Conservation (phyloP, 2,329 filamentous ascomycete species). For the Alternaria brassicicola region DNA sequence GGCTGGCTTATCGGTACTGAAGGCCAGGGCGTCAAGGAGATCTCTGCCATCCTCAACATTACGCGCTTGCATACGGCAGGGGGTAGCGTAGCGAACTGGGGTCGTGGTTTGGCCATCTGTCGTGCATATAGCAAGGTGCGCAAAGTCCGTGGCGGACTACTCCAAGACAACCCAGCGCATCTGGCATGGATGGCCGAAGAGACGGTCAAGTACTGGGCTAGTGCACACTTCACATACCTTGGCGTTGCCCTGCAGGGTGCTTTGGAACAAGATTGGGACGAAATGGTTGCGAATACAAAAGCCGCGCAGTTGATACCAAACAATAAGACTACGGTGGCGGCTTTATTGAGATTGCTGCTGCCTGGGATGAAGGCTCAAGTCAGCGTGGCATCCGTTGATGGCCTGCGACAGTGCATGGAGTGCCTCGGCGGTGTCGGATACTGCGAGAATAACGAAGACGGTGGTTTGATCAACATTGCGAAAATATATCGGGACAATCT, state of each 20-base stretch:
- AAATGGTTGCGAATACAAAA: constrained; percentile 29
- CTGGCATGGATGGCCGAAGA: constrained; percentile 64
- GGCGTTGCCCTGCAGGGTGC: constrained; percentile 62
- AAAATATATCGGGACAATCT: constrained; percentile 68
- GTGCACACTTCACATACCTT: constrained; percentile 63
- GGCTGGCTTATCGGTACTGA: constrained; percentile 67
- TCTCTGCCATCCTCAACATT: constrained; percentile 71
- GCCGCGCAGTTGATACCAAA: constrained; percentile 29
- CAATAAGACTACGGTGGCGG: constrained; percentile 18
- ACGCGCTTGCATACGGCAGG: constrained; percentile 66
- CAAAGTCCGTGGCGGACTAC: constrained; percentile 55
- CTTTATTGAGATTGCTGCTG: constrained; percentile 32
- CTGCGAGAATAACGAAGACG: constrained; percentile 65
- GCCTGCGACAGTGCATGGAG: constrained; percentile 64
- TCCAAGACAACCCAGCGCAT: constrained; percentile 63
- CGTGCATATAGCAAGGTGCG: constrained; percentile 65
- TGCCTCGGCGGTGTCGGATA: constrained; percentile 70
- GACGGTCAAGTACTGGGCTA: constrained; percentile 61
- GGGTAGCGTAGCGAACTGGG: constrained; percentile 59
- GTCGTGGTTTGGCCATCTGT: constrained; percentile 63
- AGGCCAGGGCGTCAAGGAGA: constrained; percentile 70
- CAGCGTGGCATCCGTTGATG: constrained; percentile 51
- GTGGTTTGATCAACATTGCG: constrained; percentile 65
- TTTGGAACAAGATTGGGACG: constrained; percentile 54
- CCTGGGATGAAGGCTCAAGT: constrained; percentile 36